Base-by-base conservation (phyloP, 1,284 basidiomycete species). In the Retiboletus flavoniger region DNA sequence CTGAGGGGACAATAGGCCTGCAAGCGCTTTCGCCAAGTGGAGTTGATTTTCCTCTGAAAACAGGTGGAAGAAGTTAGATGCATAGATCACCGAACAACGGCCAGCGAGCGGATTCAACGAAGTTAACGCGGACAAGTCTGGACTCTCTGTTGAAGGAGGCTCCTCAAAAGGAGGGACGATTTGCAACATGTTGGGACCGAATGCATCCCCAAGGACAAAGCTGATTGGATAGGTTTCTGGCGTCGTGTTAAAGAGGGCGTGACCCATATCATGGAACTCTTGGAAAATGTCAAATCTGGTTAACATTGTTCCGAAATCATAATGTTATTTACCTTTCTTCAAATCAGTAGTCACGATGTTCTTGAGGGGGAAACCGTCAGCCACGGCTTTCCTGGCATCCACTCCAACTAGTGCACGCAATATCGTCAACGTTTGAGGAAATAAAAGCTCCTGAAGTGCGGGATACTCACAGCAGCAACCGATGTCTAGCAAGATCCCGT, bases 1-100 rank as follows among this genome's bases (percentile, higher is more conserved):
- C n/a, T 55, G 41, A 7, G 59, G 58, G 21, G 67, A 65, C 41
- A 78, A 61, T 2, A 77, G 56, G 3, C 69, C 63, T 1, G 65
- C 70, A 7, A 75, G 48, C 4, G 61, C 63, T 24, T 53, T 59
- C 2, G 72, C 75, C 38, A 73, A 53, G 17, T 57, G 48, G 4
- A 60, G 44, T 40, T 76, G 73, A 11, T 68, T 55, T 8, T 65
- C 70, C 48, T 76, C 64, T 1, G 60, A 57, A 51, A 76, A 76
- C 0, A 76, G 48, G 52, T 76, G 75, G 56, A 77, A 75, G 26
- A 76, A 64, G 2, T 64, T 58, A 0, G 66, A 50, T 3, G 65
- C 68, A 19, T 73, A 61, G 43, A 76, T 68, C 5, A 67, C 63
- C 1, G 68, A 60, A 44, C 69, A 63, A 13, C 60, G 67, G 1